phyloP scores from a whole-genome alignment of 495 filamentous ascomycete species.

The Penicillium steckii region DNA sequence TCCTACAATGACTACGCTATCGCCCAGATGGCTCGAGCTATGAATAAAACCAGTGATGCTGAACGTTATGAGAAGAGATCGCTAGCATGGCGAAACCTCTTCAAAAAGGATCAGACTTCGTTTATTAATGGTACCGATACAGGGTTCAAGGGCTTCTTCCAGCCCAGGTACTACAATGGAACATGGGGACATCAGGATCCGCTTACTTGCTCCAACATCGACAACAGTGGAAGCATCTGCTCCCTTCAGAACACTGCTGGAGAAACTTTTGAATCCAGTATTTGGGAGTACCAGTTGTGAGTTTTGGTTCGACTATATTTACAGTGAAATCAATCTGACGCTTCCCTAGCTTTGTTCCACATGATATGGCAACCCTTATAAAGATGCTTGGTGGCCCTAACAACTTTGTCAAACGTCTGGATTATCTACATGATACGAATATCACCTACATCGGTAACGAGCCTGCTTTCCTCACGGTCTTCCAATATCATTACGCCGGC shows the following conservation, averaged over 20 bases:
- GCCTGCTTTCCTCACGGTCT: constrained; percentile 67
- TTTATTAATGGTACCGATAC: constrained; percentile 40
- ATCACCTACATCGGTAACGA: constrained; percentile 69
- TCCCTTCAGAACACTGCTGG: constrained; percentile 57
- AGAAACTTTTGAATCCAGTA: constrained; percentile 64
- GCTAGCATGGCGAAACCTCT: constrained; percentile 68
- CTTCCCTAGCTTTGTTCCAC: constrained; percentile 57
- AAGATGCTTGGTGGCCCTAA: constrained; percentile 55
- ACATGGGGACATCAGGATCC: constrained; percentile 63
- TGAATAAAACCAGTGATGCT: constrained; percentile 55
- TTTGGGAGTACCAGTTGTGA: constrained; percentile 73
- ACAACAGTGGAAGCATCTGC: constrained; percentile 50
- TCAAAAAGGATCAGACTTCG: constrained; percentile 54
- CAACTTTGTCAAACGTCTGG: constrained; percentile 60
- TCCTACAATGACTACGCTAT: constrained; percentile 69
- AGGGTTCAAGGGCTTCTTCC: constrained; percentile 66
- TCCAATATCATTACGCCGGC: constrained; percentile 71
- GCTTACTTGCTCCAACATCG: constrained; percentile 43
- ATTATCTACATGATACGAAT: constrained; percentile 56
- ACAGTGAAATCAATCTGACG: background rate
- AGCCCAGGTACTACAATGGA: constrained; percentile 58
- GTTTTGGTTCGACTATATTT: background rate
- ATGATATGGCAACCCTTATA: constrained; percentile 68
- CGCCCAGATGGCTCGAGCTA: constrained; percentile 48
- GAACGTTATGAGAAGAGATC: constrained; percentile 61